Evolutionary conservation across 2,329 filamentous ascomycete species (phyloP), one percentile per base, ranked within the genome.

Genomic region (Geosmithia morbida): DNA sequence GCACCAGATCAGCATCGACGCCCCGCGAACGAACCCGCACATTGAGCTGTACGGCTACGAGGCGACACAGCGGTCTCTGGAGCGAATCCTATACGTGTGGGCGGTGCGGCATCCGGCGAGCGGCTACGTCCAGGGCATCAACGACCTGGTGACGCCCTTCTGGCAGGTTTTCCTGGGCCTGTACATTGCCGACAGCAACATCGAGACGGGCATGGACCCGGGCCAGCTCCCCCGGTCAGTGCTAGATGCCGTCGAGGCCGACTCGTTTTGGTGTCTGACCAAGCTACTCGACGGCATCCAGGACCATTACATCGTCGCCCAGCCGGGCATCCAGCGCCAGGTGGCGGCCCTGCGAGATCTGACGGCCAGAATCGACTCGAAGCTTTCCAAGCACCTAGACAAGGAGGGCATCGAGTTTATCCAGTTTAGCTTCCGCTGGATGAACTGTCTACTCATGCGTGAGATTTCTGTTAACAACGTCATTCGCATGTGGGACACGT

Each of bases 401-500:
- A 77, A 77, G 20, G 88, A 97, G 64, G 83, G 88, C 30, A 87
- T 98, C 26, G 92, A 98, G 61, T 98, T 98, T 59, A 98, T 98
- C 58, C 92, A 98, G 61, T 98, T 98, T 66, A 96, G 88, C 65
- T 98, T 98, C 62, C 77, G 92, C 48, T 98, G 92, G 92, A 98
- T 98, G 92, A 98, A 98, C 59, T 98, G 92, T 63, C 77, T 98
- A 46, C 72, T 98, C 53, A 98, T 98, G 92, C 79, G 92, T 52
- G 92, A 98, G 67, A 85, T 98, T 53, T 95, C 85, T 60, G 90
- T 98, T 49, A 86, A 83, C 62, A 97, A 96, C 61, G 96, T 88
- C 1, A 94, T 98, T 53, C 77, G 92, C 55, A 98, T 98, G 92
- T 98, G 92, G 92, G 92, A 98, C 65, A 98, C 92, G 22, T 98